Conservation (phyloP, 352 stramenopile species). For the Globisporangium megalacanthum region DNA sequence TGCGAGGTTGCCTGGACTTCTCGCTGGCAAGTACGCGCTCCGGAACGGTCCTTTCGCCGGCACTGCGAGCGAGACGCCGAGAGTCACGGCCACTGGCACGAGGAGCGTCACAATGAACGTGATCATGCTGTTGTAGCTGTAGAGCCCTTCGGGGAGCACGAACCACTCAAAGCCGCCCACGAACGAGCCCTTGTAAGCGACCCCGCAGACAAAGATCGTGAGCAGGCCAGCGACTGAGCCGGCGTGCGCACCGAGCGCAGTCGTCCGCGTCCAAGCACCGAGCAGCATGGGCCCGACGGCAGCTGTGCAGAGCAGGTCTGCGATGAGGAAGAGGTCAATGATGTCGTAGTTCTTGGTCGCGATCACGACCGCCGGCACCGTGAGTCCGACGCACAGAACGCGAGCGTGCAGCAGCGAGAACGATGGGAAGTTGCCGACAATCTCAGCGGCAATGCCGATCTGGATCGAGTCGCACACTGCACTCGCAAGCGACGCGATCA, state of each 20-base stretch:
- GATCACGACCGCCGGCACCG: conserved; percentile 59
- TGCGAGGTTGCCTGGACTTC: conserved; percentile 19
- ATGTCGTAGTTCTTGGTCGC: conserved; percentile 65
- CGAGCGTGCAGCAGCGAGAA: conserved; percentile 50
- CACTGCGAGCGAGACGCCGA: conserved; percentile 49
- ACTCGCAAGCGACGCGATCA: conserved; percentile 63
- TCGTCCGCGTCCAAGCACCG: conserved; percentile 41
- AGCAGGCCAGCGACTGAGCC: conserved; percentile 52
- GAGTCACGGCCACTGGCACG: conserved; percentile 48
- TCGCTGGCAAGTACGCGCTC: conserved; percentile 25
- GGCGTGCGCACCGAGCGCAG: conserved; percentile 32
- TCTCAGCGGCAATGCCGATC: conserved; percentile 65
- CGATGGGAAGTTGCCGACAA: conserved; percentile 63
- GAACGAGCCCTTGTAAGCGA: conserved; percentile 52
- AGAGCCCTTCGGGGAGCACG: conserved; percentile 62
- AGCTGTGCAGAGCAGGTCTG: conserved; percentile 67
- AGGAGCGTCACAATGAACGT: conserved; percentile 72
- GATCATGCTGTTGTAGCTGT: conserved; percentile 73
- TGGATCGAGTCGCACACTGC: conserved; percentile 68
- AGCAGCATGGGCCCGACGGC: conserved; percentile 73
- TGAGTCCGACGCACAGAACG: conserved; percentile 61
- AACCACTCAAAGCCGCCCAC: conserved; percentile 80
- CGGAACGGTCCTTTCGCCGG: conserved; percentile 13
- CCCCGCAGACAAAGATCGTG: conserved; percentile 66
- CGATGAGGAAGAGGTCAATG: conserved; percentile 70